These are phyloP conservation scores for Phytomonas serpens DNA, from an alignment of 208 protist genomes.

Conservation along the genomic window DNA sequence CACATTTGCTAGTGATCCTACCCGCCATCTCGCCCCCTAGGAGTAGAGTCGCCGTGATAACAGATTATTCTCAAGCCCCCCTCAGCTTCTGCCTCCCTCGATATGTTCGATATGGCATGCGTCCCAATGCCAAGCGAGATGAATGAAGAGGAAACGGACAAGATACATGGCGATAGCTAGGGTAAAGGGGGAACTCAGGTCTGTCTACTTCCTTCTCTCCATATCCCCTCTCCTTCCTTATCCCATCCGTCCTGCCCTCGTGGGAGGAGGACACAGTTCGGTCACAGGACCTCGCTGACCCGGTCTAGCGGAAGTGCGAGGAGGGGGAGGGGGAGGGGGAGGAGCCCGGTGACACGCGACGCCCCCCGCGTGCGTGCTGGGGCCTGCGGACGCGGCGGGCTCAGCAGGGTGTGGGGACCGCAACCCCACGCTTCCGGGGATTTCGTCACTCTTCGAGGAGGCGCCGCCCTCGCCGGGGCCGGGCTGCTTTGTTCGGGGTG, in stretches of 20 bases:
- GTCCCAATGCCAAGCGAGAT: background rate
- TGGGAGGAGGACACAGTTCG: background rate
- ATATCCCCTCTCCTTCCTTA: background rate
- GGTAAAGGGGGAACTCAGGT: background rate
- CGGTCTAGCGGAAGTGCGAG: background rate
- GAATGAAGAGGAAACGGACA: background rate
- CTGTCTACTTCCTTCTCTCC: background rate
- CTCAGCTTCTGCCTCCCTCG: background rate
- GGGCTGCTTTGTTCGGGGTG: background rate
- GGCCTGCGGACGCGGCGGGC: background rate
- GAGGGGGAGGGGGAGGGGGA: background rate
- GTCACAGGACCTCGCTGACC: background rate
- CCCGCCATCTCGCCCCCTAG: background rate
- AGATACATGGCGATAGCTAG: background rate
- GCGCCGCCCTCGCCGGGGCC: background rate
- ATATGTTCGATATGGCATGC: background rate
- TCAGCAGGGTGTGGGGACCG: background rate
- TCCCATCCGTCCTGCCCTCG: background rate
- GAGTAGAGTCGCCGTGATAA: background rate
- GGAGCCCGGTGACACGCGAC: background rate
- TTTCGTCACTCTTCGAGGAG: background rate
- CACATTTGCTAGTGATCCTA: background rate
- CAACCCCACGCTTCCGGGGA: background rate
- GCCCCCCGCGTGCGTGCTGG: background rate
- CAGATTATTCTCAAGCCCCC: background rate